phyloP scores from a whole-genome alignment of 2,329 filamentous ascomycete species.

The Corniculantispora saksenae region DNA sequence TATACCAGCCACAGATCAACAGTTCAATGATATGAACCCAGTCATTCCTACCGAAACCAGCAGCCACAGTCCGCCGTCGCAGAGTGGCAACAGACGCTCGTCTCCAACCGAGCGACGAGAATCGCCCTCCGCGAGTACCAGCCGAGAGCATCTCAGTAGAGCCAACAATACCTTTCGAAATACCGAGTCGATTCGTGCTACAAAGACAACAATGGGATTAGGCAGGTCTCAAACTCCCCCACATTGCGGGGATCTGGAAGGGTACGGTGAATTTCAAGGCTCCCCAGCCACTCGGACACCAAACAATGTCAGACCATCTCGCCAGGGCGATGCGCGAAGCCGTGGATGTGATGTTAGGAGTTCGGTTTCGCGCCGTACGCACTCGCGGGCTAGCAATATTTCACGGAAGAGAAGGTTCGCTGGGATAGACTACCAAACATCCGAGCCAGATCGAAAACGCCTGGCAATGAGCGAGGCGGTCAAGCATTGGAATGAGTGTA shows the following conservation, averaged over 20 bases:
- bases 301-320: background rate
- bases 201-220: background rate
- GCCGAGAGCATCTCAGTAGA: background rate
- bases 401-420: slow-evolving; percentile 1
- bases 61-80: background rate
- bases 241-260: slow-evolving; percentile 15
- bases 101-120: background rate
- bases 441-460: slow-evolving; percentile 14
- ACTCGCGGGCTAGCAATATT: slow-evolving; percentile 14
- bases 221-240: background rate
- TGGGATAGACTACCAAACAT: background rate
- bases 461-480: slow-evolving; percentile 21
- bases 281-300: background rate
- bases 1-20: background rate
- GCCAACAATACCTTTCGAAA: background rate
- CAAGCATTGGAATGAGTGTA: slow-evolving; percentile 24
- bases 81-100: background rate
- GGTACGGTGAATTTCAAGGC: background rate
- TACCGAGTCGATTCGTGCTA: too few relatives aligned
- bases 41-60: background rate
- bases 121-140: background rate
- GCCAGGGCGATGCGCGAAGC: background rate
- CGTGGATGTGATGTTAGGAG: background rate
- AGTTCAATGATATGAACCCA: background rate
- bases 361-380: background rate